Evolutionary conservation across 139 green algal species (phyloP).

Genomic region (Deuterostichococcus epilithicus): DNA sequence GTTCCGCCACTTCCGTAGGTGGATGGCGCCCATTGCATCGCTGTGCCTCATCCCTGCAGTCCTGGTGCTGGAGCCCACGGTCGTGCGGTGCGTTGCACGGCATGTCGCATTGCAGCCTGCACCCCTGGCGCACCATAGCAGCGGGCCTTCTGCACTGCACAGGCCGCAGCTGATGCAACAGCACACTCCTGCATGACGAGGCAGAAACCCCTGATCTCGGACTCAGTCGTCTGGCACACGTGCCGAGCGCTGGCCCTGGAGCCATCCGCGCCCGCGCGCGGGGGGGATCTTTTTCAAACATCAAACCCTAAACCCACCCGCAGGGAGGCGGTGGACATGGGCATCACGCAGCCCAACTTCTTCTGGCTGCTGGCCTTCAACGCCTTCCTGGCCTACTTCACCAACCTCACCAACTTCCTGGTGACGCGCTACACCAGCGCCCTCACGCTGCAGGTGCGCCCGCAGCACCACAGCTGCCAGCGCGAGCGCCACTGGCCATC

Average conservation of each 20-base stretch:
- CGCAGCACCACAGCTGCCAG: too few species aligned
- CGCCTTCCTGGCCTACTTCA: conserved; percentile 83
- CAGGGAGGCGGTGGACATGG: not conserved
- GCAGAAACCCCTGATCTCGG: too few species aligned
- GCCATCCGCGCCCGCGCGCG: too few species aligned
- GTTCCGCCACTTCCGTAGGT: conserved; percentile 29
- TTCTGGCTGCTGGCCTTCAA: conserved; percentile 75
- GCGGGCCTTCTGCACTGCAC: too few species aligned
- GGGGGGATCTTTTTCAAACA: too few species aligned
- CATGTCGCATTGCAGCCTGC: not conserved
- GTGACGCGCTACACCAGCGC: conserved; percentile 93
- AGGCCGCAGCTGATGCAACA: too few species aligned
- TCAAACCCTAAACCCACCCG: too few species aligned
- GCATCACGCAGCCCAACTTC: conserved; percentile 36
- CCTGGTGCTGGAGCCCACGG: conserved; percentile 63
- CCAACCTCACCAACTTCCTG: conserved; percentile 98
- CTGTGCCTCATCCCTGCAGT: conserved; percentile 69
- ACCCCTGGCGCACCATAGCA: conserved; percentile 10
- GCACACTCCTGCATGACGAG: not conserved
- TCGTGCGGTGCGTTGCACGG: not conserved
- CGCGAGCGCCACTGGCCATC: too few species aligned
- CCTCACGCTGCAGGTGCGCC: conserved; percentile 85
- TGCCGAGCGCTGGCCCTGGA: too few species aligned
- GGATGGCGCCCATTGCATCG: conserved; percentile 82
- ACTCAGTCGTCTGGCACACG: too few species aligned